phyloP scores from a whole-genome alignment of 2,329 filamentous ascomycete species.

The Clathrospora elynae region DNA sequence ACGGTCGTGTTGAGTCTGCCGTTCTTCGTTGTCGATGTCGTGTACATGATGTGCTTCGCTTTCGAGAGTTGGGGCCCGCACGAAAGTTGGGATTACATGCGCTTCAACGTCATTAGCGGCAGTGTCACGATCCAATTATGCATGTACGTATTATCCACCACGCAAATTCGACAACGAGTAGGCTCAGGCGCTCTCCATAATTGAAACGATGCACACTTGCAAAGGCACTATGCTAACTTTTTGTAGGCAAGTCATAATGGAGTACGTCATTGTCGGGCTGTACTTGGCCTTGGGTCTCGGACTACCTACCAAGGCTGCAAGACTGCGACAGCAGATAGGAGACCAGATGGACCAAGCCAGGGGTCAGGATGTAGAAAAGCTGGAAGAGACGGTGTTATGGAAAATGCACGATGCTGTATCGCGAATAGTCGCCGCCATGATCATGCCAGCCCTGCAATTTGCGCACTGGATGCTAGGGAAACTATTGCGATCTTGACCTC shows the following conservation, averaged over 20 bases:
- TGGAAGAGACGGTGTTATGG: constrained; percentile 41
- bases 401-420: constrained; percentile 39
- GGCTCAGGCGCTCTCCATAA: too few species aligned
- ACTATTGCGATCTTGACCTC: constrained; percentile 33
- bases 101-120: constrained; percentile 46
- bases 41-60: constrained; percentile 48
- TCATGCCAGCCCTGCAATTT: constrained; percentile 41
- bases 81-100: constrained; percentile 21
- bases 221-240: too few species aligned
- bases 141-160: constrained; percentile 35
- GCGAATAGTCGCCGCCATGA: constrained; percentile 35
- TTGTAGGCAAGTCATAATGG: constrained; percentile 44
- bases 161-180: too few species aligned
- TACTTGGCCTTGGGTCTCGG: constrained; percentile 41
- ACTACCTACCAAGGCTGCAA: constrained; percentile 39
- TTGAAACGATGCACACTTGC: background rate
- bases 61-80: constrained; percentile 32
- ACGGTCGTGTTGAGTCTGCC: constrained; percentile 44
- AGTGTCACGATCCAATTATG: constrained; percentile 42
- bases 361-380: constrained; percentile 34
- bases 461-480: constrained; percentile 44
- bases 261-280: constrained; percentile 41
- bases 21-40: constrained; percentile 45
- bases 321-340: constrained; percentile 35
- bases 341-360: constrained; percentile 33